phyloP scores from a whole-genome alignment of 805 yeast genomes.

The Starmerella asiatica region DNA sequence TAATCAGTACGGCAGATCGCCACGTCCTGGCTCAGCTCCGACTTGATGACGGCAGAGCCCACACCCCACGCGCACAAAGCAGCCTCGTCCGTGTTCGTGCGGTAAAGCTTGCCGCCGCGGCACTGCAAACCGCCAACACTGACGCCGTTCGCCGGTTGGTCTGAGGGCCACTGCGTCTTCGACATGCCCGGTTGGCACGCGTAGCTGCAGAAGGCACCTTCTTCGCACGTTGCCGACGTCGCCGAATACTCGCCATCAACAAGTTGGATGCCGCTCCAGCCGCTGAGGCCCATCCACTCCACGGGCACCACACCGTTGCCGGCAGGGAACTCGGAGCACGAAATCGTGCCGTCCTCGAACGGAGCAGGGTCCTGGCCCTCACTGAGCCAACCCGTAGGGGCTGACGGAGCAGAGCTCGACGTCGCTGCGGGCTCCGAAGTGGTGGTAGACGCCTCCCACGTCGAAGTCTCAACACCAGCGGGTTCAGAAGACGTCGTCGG shows the following conservation, averaged over 20 bases:
- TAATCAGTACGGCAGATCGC: slow-evolving; percentile 97
- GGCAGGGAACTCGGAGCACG: slow-evolving; percentile 58
- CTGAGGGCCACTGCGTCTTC: slow-evolving; percentile 92
- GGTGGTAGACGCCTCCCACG: slow-evolving; percentile 26
- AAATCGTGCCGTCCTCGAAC: slow-evolving; percentile 60
- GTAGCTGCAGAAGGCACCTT: slow-evolving; percentile 91
- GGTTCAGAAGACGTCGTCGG: slow-evolving; percentile 19
- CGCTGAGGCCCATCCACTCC: slow-evolving; percentile 63
- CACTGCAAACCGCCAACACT: slow-evolving; percentile 90
- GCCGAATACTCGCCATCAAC: slow-evolving; percentile 46
- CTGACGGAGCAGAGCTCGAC: slow-evolving; percentile 26
- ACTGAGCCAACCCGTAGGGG: slow-evolving; percentile 41
- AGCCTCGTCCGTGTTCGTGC: slow-evolving; percentile 51
- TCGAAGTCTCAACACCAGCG: slow-evolving; percentile 24
- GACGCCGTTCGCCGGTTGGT: slow-evolving; percentile 78
- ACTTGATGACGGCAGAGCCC: slow-evolving; percentile 53
- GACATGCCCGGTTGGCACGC: slow-evolving; percentile 99
- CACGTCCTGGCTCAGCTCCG: slow-evolving; percentile 49
- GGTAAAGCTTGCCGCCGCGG: slow-evolving; percentile 71
- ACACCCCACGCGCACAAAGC: slow-evolving; percentile 82
- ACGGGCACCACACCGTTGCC: slow-evolving; percentile 75
- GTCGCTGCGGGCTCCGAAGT: slow-evolving; percentile 26
- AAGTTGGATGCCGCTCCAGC: slow-evolving; percentile 63
- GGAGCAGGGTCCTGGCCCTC: slow-evolving; percentile 44
- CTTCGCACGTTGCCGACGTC: slow-evolving; percentile 52